Base-by-base conservation (phyloP, 2,329 filamentous ascomycete species). In the Talaromyces rugulosus region DNA sequence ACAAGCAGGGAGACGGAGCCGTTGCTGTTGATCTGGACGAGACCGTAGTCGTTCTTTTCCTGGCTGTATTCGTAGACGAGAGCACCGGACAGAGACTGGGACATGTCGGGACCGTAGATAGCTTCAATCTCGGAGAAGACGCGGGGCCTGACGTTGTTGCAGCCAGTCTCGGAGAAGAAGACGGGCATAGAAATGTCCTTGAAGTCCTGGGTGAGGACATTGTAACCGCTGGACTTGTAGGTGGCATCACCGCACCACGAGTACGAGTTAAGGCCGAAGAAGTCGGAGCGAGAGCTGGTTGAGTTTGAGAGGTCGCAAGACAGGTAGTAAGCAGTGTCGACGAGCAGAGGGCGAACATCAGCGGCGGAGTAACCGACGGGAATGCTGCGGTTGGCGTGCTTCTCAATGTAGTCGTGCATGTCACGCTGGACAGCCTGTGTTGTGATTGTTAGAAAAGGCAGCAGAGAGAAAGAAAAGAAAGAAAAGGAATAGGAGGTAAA, bases 281-380 rank as follows among this genome's bases (percentile, higher is more conserved):
- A 87, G 71, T 88, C 86, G 31, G 84, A 82, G 34, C 80, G 79
- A 18, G 84, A 85, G 62, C 71, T 73, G 63, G 85, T 81, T 28
- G 76, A 69, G 64, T 81, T 78, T 59, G 76, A 70, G 44, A 81
- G 74, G 42, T 80, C 75, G 75, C 86, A 89, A 65, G 85, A 81
- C 67, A 88, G 77, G 74, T 88, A 89, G 63, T 82, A 78, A 78
- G 82, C 84, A 8, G 84, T 86, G 65, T 87, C 85, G 64, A 82
- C 72, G 33, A 88, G 78, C 57, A 87, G 81, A n/a, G 81, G 73
- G 55, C 83, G 82, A 56, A 88, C 82, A 72, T 89, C 87, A 28
- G 86, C 86, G 61, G 87, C 87, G 18, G 85, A 87, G 78, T 90
- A 90, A 36, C 87, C 87, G 33, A 89, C 86, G 6, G 86, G 86